Conservation (phyloP, 768 basidiomycete species). For the Panellus pusillus region DNA sequence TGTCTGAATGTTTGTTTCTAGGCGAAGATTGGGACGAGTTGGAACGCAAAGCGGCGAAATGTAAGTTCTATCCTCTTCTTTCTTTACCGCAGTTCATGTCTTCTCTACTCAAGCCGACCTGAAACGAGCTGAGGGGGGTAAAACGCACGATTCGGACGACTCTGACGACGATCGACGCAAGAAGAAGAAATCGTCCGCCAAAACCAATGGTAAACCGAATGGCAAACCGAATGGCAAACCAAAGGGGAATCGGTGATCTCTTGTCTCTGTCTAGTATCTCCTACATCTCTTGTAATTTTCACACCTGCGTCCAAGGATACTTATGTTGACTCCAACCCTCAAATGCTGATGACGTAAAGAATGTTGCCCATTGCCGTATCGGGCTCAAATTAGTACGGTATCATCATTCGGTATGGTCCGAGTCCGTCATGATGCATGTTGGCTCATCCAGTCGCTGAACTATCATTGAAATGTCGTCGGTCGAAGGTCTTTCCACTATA, state of each 20-base stretch:
- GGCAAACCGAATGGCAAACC: slow-evolving; percentile 39
- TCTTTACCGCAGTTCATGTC: not conserved
- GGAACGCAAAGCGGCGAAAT: slow-evolving; percentile 88
- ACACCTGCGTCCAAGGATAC: not conserved
- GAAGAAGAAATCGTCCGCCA: slow-evolving; percentile 20
- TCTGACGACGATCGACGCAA: slow-evolving; percentile 22
- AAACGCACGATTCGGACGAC: slow-evolving; percentile 16
- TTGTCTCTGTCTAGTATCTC: not conserved
- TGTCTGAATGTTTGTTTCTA: slow-evolving; percentile 24
- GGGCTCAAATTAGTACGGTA: too few relatives aligned
- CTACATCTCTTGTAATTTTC: not conserved
- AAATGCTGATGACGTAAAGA: too few relatives aligned
- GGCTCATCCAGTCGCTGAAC: too few relatives aligned
- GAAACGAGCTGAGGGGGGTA: slow-evolving; percentile 17
- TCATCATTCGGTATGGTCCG: too few relatives aligned
- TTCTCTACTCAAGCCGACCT: slow-evolving; percentile 15
- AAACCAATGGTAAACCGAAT: slow-evolving; percentile 44
- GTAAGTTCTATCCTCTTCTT: slow-evolving; percentile 36
- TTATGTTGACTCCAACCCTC: too few relatives aligned
- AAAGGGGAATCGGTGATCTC: slow-evolving; percentile 32
- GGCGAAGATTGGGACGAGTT: slow-evolving; percentile 97
- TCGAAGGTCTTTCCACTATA: slow-evolving; percentile 29
- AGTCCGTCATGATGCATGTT: too few relatives aligned
- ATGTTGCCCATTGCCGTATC: too few relatives aligned
- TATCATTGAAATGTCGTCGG: too few relatives aligned